Base-by-base conservation (phyloP, 2,329 filamentous ascomycete species). In the Epichloe gansuensis region DNA sequence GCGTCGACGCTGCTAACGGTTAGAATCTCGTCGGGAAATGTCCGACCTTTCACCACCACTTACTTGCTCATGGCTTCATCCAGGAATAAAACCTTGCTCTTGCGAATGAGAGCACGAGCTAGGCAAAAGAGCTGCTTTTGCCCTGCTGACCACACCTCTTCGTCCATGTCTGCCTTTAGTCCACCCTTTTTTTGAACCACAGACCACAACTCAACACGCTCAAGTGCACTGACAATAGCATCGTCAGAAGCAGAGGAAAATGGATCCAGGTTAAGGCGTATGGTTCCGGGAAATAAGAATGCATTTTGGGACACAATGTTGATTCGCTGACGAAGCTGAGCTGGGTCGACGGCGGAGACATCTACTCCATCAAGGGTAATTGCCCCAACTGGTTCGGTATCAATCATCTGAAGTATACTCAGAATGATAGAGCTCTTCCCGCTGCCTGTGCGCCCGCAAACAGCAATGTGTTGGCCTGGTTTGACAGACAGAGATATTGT, bases 301-400 rank as follows among this genome's bases (percentile, higher is more conserved):
- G 72, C 57, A 9, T 77, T 74, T 58, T 77, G 74, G 0, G 74
- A 70, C 2, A 77, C 58, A 15, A 71, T 69, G 50, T 74, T 71
- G 47, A 77, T 21, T 21, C 17, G 17, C 17, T 21, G 17, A 21
- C 17, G 17, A 21, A 21, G 17, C 17, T 21, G 17, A 21, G 17
- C 17, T 21, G 17, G 17, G 17, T 21, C 17, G 17, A 21, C 17
- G 17, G 17, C 17, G 17, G 17, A 21, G 1, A 21, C 17, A 21
- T 21, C 17, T 21, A 21, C 17, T 21, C 17, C 17, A 21, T 21
- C 17, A 21, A 21, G 17, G 17, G 17, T 21, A 21, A 21, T 21
- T 21, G 17, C 17, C 17, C 17, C 17, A 21, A 21, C 17, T 21
- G 17, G 17, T 2, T 21, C 17, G 17, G 17, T 21, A 21, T 21